Base-by-base conservation (phyloP, 2,329 filamentous ascomycete genomes). In the Aspergillus versicolor region DNA sequence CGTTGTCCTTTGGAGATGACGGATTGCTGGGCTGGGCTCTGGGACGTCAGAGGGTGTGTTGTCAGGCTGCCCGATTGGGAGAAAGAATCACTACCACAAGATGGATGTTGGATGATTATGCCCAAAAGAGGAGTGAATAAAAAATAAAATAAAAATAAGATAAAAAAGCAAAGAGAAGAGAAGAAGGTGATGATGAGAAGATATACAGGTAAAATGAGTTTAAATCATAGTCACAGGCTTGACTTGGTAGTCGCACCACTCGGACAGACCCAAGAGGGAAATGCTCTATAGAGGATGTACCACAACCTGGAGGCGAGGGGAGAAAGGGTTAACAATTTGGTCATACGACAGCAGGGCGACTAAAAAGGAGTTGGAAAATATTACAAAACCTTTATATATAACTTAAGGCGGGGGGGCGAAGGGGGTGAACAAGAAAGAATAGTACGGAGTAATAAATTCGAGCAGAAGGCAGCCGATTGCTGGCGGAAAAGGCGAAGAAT, bases 171-270 rank as follows among this genome's bases (percentile, higher is more conserved):
- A 57, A 19, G 30, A 48, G 42, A 55, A 50, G 51, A 46, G 49
- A 24, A 57, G 32, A 52, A 45, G 42, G 21, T 21, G 24, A 46
- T 34, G 54, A 57, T 45, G 11, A 32, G 46, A 56, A 44, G 58
- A 56, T 54, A 52, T 52, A 61, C 45, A 51, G 45, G 13, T 49
- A 48, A 56, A 45, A 56, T 57, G 56, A 47, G 48, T 52, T 56
- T 46, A 58, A 52, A 38, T 47, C 57, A 60, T 51, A 44, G 48
- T 44, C 48, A 19, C 41, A 40, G 30, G 12, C 41, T n/a, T 34
- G 34, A 21, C 38, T 49, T 44, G 15, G 40, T 52, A 32, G 24
- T 47, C 34, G 46, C 21, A 50, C n/a, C 45, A 40, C 40, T 45
- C 9, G 38, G 13, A 37, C 34, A 30, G 27, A 11, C 27, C 27